Base-by-base conservation (phyloP, 208 protist genomes). In the Endotrypanum monterogeii region DNA sequence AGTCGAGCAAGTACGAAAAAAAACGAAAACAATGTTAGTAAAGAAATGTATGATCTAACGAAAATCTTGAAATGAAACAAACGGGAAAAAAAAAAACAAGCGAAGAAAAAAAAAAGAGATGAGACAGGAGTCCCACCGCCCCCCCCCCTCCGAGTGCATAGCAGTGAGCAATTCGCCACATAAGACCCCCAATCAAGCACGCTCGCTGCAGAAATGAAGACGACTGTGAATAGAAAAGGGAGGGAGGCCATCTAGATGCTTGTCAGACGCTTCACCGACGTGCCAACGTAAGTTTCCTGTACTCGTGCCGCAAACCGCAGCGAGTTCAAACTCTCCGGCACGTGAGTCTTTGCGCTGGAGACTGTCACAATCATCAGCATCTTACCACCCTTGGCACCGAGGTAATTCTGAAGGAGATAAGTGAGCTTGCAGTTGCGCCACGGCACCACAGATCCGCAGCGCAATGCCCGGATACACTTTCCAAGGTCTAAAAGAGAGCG, bases 341-440 rank as follows among this genome's bases (percentile, higher is more conserved):
- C 51, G 72, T 94, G 79, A 51, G 83, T 66, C 44, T 79, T 76
- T 56, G 83, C 67, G 37, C 96, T 84, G 2, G 94, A 98, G 2
- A 98, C 84, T 7, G 90, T 98, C n/a, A 98, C 94, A 30, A 98
- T 74, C 94, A 98, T 98, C 4, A 98, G 76, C 83, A 95, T 89
- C 80, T 98, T 98, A 11, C 83, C 85, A 0, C 94, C 94, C 51
- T 96, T 94, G 12, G 88, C 91, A 1, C 90, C 93, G 0, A 98
- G 81, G 67, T 92, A 97, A 69, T 91, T 87, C 81, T 98, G 94
- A 35, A 98, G 83, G 37, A 98, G 74, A 72, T 94, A 97, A 0
- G 96, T 98, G 20, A 98, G 86, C 72, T 94, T 94, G 82, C 87
- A 91, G 78, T 98, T 98, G 23, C 96, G 89, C 86, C 92, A 98